A percentile compares a stretch with the other conserved stretches of the same genome.
Evolutionary conservation across 768 basidiomycete species (phyloP).

Genomic region (Leccinum longicurvipes): DNA sequence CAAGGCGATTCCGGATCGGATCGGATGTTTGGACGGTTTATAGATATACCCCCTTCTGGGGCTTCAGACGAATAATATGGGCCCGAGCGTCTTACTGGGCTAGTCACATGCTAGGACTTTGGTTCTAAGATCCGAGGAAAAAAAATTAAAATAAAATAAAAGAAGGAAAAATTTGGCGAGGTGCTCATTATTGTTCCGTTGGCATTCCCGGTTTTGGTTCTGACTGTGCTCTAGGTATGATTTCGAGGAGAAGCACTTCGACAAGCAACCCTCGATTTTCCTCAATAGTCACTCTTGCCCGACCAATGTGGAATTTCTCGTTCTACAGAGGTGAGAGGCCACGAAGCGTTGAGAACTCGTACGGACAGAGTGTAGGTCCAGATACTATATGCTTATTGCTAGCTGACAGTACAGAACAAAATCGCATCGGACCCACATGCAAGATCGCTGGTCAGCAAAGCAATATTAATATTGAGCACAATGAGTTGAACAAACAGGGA

Average conservation of each 20-base stretch:
- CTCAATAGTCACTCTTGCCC: conserved; percentile 74
- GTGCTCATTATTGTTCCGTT: conserved; percentile 18
- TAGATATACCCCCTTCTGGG: conserved; percentile 4
- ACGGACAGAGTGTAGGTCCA: conserved; percentile 59
- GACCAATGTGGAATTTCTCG: conserved; percentile 79
- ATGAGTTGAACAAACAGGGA: no score
- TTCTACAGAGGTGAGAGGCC: conserved; percentile 52
- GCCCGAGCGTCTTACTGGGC: conserved; percentile 69
- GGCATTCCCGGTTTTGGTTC: not conserved
- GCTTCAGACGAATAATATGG: conserved; percentile 33
- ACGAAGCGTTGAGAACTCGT: conserved; percentile 65
- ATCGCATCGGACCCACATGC: no score
- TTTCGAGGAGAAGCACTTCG: conserved; percentile 53
- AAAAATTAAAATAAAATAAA: no score
- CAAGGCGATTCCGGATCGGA: conserved; percentile 80
- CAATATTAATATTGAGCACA: no score
- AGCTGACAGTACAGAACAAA: conserved; percentile 17
- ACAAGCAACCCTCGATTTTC: conserved; percentile 80
- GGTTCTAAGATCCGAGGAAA: conserved; percentile 55
- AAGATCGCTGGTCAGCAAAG: no score
- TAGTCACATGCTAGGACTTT: conserved; percentile 73
- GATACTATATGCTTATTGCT: not conserved
- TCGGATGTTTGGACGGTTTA: conserved; percentile 51
- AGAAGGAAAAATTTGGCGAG: conserved; percentile 39
- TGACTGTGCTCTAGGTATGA: conserved; percentile 35